phyloP scores from a whole-genome alignment of 1,139 yeast species.

The Wickerhamomyces sp. region DNA sequence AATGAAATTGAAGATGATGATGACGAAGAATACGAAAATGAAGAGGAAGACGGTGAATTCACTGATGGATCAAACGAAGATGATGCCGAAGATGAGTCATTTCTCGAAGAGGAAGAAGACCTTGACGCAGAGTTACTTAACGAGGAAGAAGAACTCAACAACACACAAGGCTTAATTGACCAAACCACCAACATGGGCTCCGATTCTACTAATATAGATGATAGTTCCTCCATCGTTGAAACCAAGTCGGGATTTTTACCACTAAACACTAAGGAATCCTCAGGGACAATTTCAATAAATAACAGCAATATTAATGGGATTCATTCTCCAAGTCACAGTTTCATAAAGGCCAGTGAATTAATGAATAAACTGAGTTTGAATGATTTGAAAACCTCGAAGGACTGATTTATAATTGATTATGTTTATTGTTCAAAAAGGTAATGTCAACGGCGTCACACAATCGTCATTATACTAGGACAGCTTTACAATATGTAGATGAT shows the following conservation, averaged over 20 bases:
- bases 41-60: conserved; percentile 5
- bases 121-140: conserved; percentile 9
- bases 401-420: too few relatives aligned
- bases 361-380: conserved; percentile 14
- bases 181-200: conserved; percentile 28
- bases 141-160: background rate
- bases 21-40: conserved; percentile 15
- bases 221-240: conserved; percentile 11
- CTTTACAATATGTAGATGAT: too few relatives aligned
- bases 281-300: conserved; percentile 9
- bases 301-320: conserved; percentile 7
- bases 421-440: too few relatives aligned
- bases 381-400: conserved; percentile 1
- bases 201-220: conserved; percentile 24
- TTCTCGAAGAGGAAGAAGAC: conserved; percentile 15
- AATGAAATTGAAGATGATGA: conserved; percentile 12
- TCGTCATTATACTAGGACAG: too few relatives aligned
- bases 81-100: conserved; percentile 25
- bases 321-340: conserved; percentile 3
- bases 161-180: conserved; percentile 3
- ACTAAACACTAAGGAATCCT: conserved; percentile 6
- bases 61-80: conserved; percentile 23
- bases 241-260: conserved; percentile 14
- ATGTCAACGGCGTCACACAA: too few relatives aligned
- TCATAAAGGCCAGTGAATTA: conserved; percentile 22